Evolutionary conservation across 75 land plant genomes (phyloP), one percentile per base, ranked within the genome.

Genomic region (Sequoia sempervirens): DNA sequence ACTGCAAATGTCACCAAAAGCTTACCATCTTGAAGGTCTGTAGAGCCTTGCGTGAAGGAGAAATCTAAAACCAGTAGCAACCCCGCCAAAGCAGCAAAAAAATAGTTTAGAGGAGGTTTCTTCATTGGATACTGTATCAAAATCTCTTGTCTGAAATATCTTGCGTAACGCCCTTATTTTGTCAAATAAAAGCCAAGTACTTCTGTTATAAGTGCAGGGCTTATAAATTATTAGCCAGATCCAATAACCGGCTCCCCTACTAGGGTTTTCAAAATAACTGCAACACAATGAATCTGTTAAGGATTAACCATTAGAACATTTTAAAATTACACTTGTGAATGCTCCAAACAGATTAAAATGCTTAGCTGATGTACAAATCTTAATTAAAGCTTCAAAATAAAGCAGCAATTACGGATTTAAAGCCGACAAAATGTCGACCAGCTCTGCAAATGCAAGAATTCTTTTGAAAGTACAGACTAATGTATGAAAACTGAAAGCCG

Each of bases 11-110:
- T 34, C 36, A 34, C 36, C 36, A 34, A 34, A 34, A 34, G 36
- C 36, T 34, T 34, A 34, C 82, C 82, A 81, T 81, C 82, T 81
- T 81, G 82, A 53, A 28, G 53, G 61, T 81, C 82, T 17, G 64
- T 81, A 53, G 47, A 81, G 9, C 82, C 64, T 30, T 53, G 82
- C 32, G 26, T 54, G 14, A 53, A 53, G 30, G 82, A 81, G 64
- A 81, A 47, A 18, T 53, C 37, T 46, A 15, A 36, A 36, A 53
- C 58, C 2, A 32, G 11, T 14, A 81, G 9, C 40, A 81, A 38
- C 20, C 40, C 82, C 12, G n/a, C 82, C 61, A 54, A 53, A 28
- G 50, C 37, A 50, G 34, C 30, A 5, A 13, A 54, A 34, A 14
- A 53, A 12, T 50, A 17, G 6, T 50, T 15, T 34, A 36, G 1